Evolutionary conservation across 768 basidiomycete species (phyloP).

Genomic region (Suillus sp.): DNA sequence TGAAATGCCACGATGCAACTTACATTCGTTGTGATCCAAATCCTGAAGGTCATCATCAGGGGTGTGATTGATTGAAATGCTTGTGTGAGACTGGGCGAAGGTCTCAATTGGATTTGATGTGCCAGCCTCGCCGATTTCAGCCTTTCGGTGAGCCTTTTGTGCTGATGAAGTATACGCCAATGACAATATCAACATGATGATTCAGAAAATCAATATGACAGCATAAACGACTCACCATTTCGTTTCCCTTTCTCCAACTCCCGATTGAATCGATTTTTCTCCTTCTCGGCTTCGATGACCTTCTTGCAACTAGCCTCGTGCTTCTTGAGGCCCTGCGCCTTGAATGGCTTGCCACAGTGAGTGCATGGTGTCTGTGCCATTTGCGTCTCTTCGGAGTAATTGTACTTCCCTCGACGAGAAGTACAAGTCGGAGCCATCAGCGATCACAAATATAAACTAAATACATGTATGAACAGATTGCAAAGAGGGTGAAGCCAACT

Average conservation of each 20-base stretch:
- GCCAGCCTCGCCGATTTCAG: too few species aligned
- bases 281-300: neutral
- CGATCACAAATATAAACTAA: neutral
- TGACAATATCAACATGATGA: neutral
- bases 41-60: too few species aligned
- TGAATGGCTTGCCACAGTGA: neutral
- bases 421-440: neutral
- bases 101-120: too few species aligned
- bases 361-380: neutral
- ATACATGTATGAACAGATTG: neutral
- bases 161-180: neutral
- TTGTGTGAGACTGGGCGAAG: too few species aligned
- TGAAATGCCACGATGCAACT: too few species aligned
- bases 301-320: conserved; percentile 1
- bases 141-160: neutral
- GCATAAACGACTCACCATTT: neutral
- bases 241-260: neutral
- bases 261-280: neutral
- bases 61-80: too few species aligned
- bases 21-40: neutral
- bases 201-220: neutral
- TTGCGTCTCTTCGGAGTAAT: neutral
- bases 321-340: neutral
- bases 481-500: neutral
- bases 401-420: neutral